Evolutionary conservation across 345 rosid genomes (phyloP).

Genomic region (Brassica napus): DNA sequence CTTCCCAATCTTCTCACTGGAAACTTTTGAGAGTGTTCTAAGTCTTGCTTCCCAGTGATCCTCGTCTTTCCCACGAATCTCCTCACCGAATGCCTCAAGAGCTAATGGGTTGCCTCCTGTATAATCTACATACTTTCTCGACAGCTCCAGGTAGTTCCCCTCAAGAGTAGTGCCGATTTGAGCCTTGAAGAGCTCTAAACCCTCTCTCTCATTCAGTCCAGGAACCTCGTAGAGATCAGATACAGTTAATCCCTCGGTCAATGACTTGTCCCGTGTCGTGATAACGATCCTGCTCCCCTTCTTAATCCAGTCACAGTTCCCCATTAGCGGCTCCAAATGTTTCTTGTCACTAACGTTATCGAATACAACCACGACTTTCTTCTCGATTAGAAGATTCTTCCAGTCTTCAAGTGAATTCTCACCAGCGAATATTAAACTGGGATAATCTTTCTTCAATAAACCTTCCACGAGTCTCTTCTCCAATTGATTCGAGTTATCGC

Average conservation of each 20-base stretch:
- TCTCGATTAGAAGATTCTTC: not conserved
- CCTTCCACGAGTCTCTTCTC: not conserved
- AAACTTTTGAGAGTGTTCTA: not conserved
- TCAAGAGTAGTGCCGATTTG: not conserved
- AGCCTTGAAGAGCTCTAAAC: slow-evolving; percentile 21
- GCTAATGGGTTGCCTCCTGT: slow-evolving; percentile 47
- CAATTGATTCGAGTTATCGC: not conserved
- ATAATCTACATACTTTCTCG: slow-evolving; percentile 16
- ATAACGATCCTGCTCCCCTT: slow-evolving; percentile 32
- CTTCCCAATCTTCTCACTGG: not conserved
- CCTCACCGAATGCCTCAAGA: slow-evolving; percentile 31
- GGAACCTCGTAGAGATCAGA: slow-evolving; percentile 7
- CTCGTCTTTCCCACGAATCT: not conserved
- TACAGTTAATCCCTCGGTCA: not conserved
- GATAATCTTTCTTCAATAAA: slow-evolving; percentile 4
- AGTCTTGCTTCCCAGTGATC: slow-evolving; percentile 27
- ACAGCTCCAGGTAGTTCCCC: slow-evolving; percentile 9
- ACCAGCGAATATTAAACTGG: not conserved
- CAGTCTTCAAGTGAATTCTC: not conserved
- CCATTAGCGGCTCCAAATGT: not conserved
- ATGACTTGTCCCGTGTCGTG: slow-evolving; percentile 27
- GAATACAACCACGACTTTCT: slow-evolving; percentile 20
- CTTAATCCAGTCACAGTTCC: not conserved
- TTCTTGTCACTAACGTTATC: slow-evolving; percentile 9
- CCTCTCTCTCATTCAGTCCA: slow-evolving; percentile 12